Base-by-base conservation (phyloP, 805 yeast genomes). In the Myxozyma udenii region DNA sequence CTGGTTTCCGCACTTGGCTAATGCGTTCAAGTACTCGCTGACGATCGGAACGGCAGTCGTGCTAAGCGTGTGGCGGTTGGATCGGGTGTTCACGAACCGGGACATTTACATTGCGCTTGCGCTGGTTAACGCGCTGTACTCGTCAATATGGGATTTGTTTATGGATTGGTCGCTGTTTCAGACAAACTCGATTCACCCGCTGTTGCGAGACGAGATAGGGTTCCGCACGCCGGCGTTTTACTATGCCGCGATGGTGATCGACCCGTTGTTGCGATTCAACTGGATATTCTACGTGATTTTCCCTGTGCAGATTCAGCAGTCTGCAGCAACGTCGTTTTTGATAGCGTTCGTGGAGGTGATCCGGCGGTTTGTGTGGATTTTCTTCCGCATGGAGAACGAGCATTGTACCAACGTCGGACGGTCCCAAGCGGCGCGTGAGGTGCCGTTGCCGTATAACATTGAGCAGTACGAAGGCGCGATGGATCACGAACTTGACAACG, bases 91-190 rank as follows among this genome's bases (percentile, higher is more conserved):
- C 2, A 64, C 71, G 0, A 67, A 71, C 9, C 74, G 83, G 50
- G 80, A 79, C 0, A 72, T 79, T 1, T 85, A 89, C 63, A 85
- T 91, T 18, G 68, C 81, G 0, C 78, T 89, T 71, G 96, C 95
- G 0, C 65, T 78, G 0, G 60, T 87, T 36, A 90, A 93, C 67
- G 80, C 96, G 0, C 45, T 83, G 0, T 78, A 78, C 63, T 77
- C 90, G 30, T 68, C 85, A 0, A 58, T 81, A 2, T 93, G 98
- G 98, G 98, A 93, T 69, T 71, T 93, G 4, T 72, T 90, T 38
- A 88, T 93, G 95, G 98, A 93, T 72, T 93, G 96, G 91, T 89
- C 97, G 1, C 71, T 93, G 62, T 74, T 85, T 50, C 96, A 87
- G 66, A 72, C 79, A 25, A 77, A 74, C 12, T 75, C 84, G 2